A percentile compares a stretch with the other conserved stretches of the same genome.
Evolutionary conservation across 768 basidiomycete species (phyloP).

Genomic region (Termitomyces sp.): DNA sequence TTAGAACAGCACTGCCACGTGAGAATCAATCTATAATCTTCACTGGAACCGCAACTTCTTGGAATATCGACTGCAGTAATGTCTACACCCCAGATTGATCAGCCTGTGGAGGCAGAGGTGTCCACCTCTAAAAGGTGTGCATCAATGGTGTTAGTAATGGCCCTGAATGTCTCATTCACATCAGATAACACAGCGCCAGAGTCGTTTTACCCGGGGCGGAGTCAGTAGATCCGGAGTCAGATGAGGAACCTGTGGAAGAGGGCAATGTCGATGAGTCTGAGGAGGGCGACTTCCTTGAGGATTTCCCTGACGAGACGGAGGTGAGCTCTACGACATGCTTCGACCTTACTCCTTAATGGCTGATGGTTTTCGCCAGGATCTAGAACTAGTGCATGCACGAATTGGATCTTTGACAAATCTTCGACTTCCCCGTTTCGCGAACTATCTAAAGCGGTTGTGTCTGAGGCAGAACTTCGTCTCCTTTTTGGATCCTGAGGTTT

Average conservation of each 20-base stretch:
- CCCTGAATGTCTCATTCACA: neutral
- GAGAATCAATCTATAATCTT: neutral
- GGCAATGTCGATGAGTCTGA: constrained; percentile 35
- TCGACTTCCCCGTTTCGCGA: constrained; percentile 69
- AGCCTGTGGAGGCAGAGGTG: neutral
- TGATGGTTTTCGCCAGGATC: constrained; percentile 47
- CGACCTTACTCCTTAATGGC: neutral
- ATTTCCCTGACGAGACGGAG: constrained; percentile 81
- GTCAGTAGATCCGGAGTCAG: constrained; percentile 32
- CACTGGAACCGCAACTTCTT: neutral
- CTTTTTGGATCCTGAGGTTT: constrained; percentile 65
- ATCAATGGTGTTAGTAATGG: neutral
- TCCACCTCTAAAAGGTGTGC: constrained; percentile 8
- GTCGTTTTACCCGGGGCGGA: constrained; percentile 43
- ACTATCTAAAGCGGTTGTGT: constrained; percentile 66
- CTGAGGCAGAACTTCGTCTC: constrained; percentile 84
- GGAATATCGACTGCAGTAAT: neutral
- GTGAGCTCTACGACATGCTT: constrained; percentile 33
- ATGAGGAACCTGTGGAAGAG: constrained; percentile 39
- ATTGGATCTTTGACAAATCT: constrained; percentile 63
- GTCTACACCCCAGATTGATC: neutral
- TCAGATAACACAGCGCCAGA: constrained; percentile 26
- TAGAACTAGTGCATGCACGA: constrained; percentile 80
- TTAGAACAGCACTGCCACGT: neutral
- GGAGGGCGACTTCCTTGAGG: constrained; percentile 65